Base-by-base conservation (phyloP, 2,329 filamentous ascomycete genomes). In the Pseudogymnoascus sp. region DNA sequence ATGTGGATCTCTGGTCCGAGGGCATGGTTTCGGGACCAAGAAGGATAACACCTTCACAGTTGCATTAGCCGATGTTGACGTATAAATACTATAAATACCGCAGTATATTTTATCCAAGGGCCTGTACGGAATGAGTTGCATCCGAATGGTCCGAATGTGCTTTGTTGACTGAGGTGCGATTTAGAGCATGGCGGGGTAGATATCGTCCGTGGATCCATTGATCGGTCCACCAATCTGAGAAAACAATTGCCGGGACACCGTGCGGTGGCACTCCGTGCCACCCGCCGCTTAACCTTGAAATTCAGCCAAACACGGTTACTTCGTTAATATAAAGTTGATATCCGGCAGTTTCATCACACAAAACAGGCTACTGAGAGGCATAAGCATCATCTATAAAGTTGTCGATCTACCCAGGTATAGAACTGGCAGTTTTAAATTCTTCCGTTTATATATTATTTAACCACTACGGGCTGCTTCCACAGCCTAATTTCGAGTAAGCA, bases 291-390 rank as follows among this genome's bases (percentile, higher is more conserved):
- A 54, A 16, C 47, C 47, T 54, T 54, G 26, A 54, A 31, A 31
- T 21, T 4, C 14, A 31, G 4, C 23, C 14, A 31, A 47, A 31
- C 47, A 31, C 10, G 47, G 47, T 31, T 54, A 54, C 47, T 18
- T 16, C 47, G 47, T 54, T 54, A 54, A 54, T 54, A 54, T 54
- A 54, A 54, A 54, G 47, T 54, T 54, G 47, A 54, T 31, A 54
- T 6, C 47, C 47, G 26, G 47, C 5, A 54, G 47, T 54, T 54
- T 54, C 47, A 54, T 54, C 26, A 54, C 2, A 31, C 47, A 14
- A 4, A 31, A 54, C 16, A 54, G 47, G 47, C n/a, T 10, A 16
- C 14, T 54, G 47, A 31, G 47, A 54, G n/a, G 26, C 47, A 54
- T 54, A 54, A 54, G 47, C 47, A 31, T 31, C 23, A 16, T 54